Evolutionary conservation across 2,329 filamentous ascomycete species (phyloP), one percentile per base, ranked within the genome.

Genomic region (Chaetomium sp.): DNA sequence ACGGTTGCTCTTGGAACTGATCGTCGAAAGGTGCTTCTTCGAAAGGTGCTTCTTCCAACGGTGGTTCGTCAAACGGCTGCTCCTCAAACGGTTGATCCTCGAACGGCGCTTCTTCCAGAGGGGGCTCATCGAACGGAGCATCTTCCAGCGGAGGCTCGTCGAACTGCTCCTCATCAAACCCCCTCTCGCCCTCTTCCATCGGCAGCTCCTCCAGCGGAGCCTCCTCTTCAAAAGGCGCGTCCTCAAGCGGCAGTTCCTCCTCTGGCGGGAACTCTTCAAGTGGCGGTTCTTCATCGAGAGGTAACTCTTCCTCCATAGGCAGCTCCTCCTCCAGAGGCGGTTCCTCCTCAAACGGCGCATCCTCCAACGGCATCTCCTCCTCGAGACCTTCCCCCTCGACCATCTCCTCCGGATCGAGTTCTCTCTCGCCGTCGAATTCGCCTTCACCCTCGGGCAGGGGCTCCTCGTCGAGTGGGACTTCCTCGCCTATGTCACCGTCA

Each of bases 401-500:
- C 19, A 27, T 27, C 19, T 27, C 19, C 19, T 27, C 19, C 19
- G 19, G 19, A 27, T 27, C 19, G 19, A 27, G 19, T 27, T 27
- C 19, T 27, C 19, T 27, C 19, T 27, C 19, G 19, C 19, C 19
- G 19, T 27, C 19, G 19, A 27, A 27, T 27, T 27, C 19, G 19
- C 19, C 19, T 27, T 27, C 19, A 27, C 19, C 19, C 19, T 43
- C 45, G 5, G 14, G n/a, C 8, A 44, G 10, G 9, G 12, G 27
- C n/a, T 44, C 40, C 8, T 27, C 41, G 3, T 51, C 41, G 34
- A 49, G 2, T 11, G 19, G 10, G 14, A 34, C 48, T 6, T 38
- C 33, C 9, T 53, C 52, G 44, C 44, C 52, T 53, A 37, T 36
- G 4, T 46, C 47, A 33, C 42, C 50, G 34, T 54, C 42, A 49